phyloP scores from a whole-genome alignment of 2,329 filamentous ascomycete genomes.

The Aspergillus hiratsukae region DNA sequence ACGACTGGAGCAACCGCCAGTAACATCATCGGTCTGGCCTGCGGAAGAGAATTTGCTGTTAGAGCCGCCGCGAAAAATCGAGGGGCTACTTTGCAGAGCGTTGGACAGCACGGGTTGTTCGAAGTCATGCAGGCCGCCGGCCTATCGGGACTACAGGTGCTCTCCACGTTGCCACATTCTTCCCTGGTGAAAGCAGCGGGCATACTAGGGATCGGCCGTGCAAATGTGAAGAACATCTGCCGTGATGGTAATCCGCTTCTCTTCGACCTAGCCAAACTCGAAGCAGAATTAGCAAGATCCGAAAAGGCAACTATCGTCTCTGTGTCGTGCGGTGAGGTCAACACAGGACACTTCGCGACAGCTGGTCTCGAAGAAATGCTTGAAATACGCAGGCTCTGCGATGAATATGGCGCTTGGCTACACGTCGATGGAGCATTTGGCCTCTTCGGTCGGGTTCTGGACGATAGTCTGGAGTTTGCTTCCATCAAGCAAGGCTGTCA shows the following conservation, averaged over 20 bases:
- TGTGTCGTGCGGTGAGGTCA: constrained; percentile 84
- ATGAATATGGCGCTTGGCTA: constrained; percentile 73
- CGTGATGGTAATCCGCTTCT: constrained; percentile 55
- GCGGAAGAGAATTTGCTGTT: constrained; percentile 61
- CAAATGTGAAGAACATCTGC: constrained; percentile 59
- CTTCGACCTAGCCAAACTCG: constrained; percentile 64
- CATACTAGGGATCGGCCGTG: constrained; percentile 71
- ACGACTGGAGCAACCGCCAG: constrained; percentile 68
- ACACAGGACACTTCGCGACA: constrained; percentile 77
- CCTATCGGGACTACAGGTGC: constrained; percentile 65
- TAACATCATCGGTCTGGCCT: constrained; percentile 62
- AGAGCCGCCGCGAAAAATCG: constrained; percentile 40
- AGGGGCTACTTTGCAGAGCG: constrained; percentile 35
- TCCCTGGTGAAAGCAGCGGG: constrained; percentile 80
- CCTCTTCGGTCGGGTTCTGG: constrained; percentile 67
- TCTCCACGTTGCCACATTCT: constrained; percentile 80
- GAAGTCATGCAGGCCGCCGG: constrained; percentile 61
- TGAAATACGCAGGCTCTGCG: constrained; percentile 63
- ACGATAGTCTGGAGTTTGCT: constrained; percentile 53
- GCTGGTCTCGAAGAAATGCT: constrained; percentile 54
- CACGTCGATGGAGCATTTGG: constrained; percentile 92
- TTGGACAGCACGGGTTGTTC: constrained; percentile 67
- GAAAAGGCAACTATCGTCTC: constrained; percentile 68
- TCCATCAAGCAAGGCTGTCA: constrained; percentile 48
- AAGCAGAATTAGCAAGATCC: constrained; percentile 51